These are phyloP conservation scores for Rhodotorula glutinis DNA, from an alignment of 1,284 basidiomycete genomes.

Conservation along the genomic window DNA sequence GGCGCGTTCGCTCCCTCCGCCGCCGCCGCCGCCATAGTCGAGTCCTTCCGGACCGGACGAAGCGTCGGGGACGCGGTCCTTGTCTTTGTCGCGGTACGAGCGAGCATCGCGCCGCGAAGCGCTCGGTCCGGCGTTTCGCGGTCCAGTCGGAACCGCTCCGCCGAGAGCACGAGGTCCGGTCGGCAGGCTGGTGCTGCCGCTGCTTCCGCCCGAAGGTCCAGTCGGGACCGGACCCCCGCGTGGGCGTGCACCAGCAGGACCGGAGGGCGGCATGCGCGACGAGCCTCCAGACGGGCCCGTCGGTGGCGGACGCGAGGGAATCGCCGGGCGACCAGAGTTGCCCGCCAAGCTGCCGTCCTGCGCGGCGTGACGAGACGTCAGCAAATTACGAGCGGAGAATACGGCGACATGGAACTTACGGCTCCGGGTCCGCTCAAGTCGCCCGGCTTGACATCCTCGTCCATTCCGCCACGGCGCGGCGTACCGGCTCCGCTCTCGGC, in stretches of 20 bases:
- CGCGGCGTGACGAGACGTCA: background rate
- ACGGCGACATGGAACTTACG: background rate
- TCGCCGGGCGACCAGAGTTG: background rate
- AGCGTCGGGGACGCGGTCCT: constrained; percentile 63
- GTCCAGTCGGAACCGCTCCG: constrained; percentile 75
- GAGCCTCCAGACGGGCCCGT: background rate
- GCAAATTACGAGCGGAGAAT: too few species aligned
- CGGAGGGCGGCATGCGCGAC: background rate
- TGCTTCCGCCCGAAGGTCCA: constrained; percentile 48
- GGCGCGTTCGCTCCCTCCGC: constrained; percentile 6
- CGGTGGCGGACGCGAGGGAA: background rate
- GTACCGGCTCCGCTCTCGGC: background rate
- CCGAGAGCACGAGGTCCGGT: constrained; percentile 58
- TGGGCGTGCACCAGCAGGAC: background rate
- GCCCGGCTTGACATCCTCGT: constrained; percentile 20
- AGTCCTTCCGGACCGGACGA: constrained; percentile 65
- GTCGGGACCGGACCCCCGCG: background rate
- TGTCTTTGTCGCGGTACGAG: constrained; percentile 73
- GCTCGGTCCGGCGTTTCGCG: constrained; percentile 56
- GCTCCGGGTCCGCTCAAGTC: constrained; percentile 24
- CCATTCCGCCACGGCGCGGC: constrained; percentile 1
- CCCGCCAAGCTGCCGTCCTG: constrained; percentile 13
- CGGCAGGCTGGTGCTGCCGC: constrained; percentile 69
- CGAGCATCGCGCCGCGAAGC: constrained; percentile 42
- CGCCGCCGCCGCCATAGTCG: constrained; percentile 54